Conservation (phyloP, 1,284 basidiomycete genomes). For the Trametes pubescens region DNA sequence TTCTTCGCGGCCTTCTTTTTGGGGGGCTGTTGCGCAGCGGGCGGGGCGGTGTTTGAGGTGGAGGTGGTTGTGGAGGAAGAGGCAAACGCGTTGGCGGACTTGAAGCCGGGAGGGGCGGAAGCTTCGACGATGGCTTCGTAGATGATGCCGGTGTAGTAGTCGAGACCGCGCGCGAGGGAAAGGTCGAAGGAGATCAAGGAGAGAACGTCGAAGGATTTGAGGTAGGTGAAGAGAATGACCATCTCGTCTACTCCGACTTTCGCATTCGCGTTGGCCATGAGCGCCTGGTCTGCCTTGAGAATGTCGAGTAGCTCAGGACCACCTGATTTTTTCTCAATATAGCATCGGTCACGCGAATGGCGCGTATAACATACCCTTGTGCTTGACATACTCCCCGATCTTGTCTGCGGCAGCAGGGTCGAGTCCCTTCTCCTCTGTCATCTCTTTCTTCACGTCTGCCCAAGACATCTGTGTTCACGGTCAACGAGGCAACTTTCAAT, state of each 20-base stretch:
- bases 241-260: slow-evolving; percentile 93
- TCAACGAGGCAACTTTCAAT: slow-evolving; percentile 5
- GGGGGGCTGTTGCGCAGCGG: slow-evolving; percentile 38
- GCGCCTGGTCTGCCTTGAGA: slow-evolving; percentile 71
- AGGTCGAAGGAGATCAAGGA: slow-evolving; percentile 93
- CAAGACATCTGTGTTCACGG: slow-evolving; percentile 71
- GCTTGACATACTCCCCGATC: slow-evolving; percentile 97
- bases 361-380: slow-evolving; percentile 71
- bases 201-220: slow-evolving; percentile 84
- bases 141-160: slow-evolving; percentile 99
- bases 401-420: slow-evolving; percentile 87
- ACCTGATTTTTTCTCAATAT: slow-evolving; percentile 51
- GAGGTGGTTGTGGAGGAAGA: slow-evolving; percentile 47
- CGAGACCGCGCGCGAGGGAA: slow-evolving; percentile 94
- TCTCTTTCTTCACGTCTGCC: slow-evolving; percentile 94
- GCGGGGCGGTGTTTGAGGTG: slow-evolving; percentile 39
- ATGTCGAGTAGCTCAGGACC: slow-evolving; percentile 82
- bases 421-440: slow-evolving; percentile 96
- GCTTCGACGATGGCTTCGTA: slow-evolving; percentile 96
- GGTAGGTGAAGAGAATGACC: slow-evolving; percentile 85
- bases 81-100: slow-evolving; percentile 58
- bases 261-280: slow-evolving; percentile 80
- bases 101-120: slow-evolving; percentile 89
- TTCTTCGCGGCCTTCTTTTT: slow-evolving; percentile 66
- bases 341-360: not conserved